Evolutionary conservation across 805 yeast genomes (phyloP), one percentile per base, ranked within the genome.

Genomic region (Monosporozyma aquatica): DNA sequence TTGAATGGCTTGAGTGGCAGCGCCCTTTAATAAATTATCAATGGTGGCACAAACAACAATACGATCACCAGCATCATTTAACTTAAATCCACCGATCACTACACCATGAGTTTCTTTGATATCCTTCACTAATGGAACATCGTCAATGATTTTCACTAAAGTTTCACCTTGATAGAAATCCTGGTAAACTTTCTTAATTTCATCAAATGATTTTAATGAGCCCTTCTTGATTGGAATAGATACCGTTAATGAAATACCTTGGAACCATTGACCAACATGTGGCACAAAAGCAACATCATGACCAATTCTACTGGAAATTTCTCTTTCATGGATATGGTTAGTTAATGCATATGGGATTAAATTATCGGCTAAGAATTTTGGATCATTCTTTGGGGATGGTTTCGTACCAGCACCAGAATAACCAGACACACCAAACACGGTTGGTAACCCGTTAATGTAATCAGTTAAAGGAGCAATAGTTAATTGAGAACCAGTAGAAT

Each of bases 321-420:
- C 99, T 48, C 81, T 77, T 71, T 92, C 99, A 62, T 92, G 99
- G 46, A 92, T 82, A 65, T 92, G 99, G 62, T 90, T 96, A 10
- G 98, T 92, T 56, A 92, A 72, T 5, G 96, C 80, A 68, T 92
- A 92, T 44, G 99, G 97, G 56, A 92, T 85, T 60, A 92, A 69
- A 67, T 92, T 92, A 67, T 92, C 76, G 47, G 69, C 66, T 60
- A 92, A 72, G 58, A 79, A 71, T 45, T 78, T 71, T 39, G 82
- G 68, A 61, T 92, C 97, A 61, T 92, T 92, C 69, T 89, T 87
- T 47, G 95, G 95, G 11, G 95, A 85, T 45, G 98, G 98, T 68
- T 94, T 92, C 29, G 99, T 89, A 51, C 99, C 99, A 9, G 98
- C 98, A 46, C 99, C 99, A 10, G 98, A 92, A 64, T 90, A 92